Evolutionary conservation across 305 asterid genomes (phyloP).

Genomic region (Lippia alba): DNA sequence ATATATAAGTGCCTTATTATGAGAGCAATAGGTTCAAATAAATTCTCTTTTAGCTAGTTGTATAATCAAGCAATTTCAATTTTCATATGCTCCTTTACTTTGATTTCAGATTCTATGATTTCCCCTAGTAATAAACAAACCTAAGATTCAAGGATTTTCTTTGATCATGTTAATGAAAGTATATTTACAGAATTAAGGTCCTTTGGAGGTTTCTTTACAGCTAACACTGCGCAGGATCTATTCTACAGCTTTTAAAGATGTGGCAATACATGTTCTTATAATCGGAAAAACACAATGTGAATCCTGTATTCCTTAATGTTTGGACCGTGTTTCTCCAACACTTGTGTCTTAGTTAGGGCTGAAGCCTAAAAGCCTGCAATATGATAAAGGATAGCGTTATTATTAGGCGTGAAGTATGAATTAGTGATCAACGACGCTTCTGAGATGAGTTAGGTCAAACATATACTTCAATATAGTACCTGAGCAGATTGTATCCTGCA

Average conservation of each 20-base stretch:
- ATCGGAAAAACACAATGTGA: conserved; percentile 43
- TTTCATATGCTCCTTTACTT: not conserved
- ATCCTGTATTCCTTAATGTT: conserved; percentile 14
- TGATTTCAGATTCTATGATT: not conserved
- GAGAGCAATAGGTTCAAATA: not conserved
- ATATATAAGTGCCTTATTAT: not conserved
- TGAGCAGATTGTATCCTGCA: too few species aligned
- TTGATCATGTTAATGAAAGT: conserved; percentile 8
- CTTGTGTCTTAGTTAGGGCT: conserved; percentile 63
- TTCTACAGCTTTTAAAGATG: conserved; percentile 50
- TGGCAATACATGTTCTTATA: conserved; percentile 40
- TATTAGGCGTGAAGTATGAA: not conserved
- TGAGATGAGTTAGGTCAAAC: too few species aligned
- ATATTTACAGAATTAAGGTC: conserved; percentile 33
- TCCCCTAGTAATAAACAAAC: not conserved
- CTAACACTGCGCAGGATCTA: conserved; percentile 53
- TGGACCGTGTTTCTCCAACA: conserved; percentile 43
- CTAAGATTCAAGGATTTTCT: conserved; percentile 14
- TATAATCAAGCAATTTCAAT: too few species aligned
- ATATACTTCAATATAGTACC: too few species aligned
- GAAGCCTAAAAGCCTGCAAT: conserved; percentile 84
- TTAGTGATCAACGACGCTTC: conserved; percentile 12
- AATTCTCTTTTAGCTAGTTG: not conserved
- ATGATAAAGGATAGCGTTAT: conserved; percentile 8
- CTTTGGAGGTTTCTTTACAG: conserved; percentile 49